Conservation (phyloP, 257 asterid genomes). For the Ballota nigra region DNA sequence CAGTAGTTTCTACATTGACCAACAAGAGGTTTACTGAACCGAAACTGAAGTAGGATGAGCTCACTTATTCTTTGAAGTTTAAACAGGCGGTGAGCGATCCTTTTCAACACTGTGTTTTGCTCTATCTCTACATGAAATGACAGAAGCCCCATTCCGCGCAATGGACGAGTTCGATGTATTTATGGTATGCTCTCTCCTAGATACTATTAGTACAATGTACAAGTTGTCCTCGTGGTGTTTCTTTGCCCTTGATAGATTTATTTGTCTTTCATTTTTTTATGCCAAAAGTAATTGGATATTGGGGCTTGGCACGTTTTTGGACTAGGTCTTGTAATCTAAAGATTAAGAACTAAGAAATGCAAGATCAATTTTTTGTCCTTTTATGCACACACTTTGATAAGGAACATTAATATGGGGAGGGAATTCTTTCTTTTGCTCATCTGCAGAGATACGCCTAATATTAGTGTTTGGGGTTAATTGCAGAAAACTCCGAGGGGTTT, state of each 20-base stretch:
- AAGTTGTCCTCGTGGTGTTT: neutral
- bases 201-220: neutral
- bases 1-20: too few species aligned
- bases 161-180: slow-evolving; percentile 99
- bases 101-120: slow-evolving; percentile 95
- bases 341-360: neutral
- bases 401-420: neutral
- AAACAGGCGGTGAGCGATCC: slow-evolving; percentile 93
- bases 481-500: too few species aligned
- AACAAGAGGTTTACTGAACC: slow-evolving; percentile 2
- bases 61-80: slow-evolving; percentile 19
- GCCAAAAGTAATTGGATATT: neutral
- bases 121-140: slow-evolving; percentile 97
- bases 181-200: slow-evolving; percentile 59
- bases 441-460: too few species aligned
- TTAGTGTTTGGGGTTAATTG: too few species aligned
- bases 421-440: too few species aligned
- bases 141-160: slow-evolving; percentile 98
- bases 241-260: neutral
- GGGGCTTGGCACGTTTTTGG: neutral
- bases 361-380: neutral
- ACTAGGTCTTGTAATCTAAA: slow-evolving; percentile 6
- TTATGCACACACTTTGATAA: neutral
- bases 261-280: neutral
- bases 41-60: neutral